phyloP scores from a whole-genome alignment of 2,329 filamentous ascomycete genomes.

The Lasiodiplodia gonubiensis region DNA sequence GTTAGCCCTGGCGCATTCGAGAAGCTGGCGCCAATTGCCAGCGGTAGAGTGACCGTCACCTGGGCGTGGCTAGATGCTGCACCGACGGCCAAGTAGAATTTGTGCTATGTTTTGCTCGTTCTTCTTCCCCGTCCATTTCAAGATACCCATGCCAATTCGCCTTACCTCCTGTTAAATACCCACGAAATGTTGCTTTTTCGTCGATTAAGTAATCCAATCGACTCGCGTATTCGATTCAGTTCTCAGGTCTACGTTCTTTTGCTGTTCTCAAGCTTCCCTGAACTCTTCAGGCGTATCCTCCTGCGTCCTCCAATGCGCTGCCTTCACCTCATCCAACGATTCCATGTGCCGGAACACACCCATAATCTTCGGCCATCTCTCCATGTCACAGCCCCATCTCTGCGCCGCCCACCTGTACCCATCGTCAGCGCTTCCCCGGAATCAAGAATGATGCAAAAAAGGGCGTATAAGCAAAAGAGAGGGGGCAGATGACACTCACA shows the following conservation, averaged over 20 bases:
- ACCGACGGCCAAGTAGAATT: slow-evolving; percentile 2
- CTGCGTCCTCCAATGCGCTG: slow-evolving; percentile 61
- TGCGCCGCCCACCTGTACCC: slow-evolving; percentile 54
- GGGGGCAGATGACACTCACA: slow-evolving; percentile 41
- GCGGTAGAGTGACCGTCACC: slow-evolving; percentile 55
- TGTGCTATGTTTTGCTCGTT: neutral
- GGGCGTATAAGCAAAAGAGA: neutral
- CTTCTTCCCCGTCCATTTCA: neutral
- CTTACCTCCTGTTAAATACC: neutral
- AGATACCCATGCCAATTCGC: slow-evolving; percentile 8
- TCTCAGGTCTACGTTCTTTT: neutral
- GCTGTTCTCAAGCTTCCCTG: neutral
- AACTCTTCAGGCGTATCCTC: slow-evolving; percentile 58
- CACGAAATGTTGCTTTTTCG: neutral
- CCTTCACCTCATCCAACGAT: slow-evolving; percentile 57
- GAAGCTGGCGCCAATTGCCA: slow-evolving; percentile 52
- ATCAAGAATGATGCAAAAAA: neutral
- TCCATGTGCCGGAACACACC: slow-evolving; percentile 56
- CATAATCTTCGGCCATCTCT: slow-evolving; percentile 54
- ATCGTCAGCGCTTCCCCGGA: neutral
- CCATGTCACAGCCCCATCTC: slow-evolving; percentile 60
- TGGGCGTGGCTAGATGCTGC: slow-evolving; percentile 56
- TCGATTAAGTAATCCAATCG: neutral
- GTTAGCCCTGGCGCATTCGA: slow-evolving; percentile 56
- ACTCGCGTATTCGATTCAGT: neutral